A percentile compares a stretch with the other conserved stretches of the same genome.
Evolutionary conservation across 495 filamentous ascomycete genomes (phyloP).

Genomic region (Podospora australis): DNA sequence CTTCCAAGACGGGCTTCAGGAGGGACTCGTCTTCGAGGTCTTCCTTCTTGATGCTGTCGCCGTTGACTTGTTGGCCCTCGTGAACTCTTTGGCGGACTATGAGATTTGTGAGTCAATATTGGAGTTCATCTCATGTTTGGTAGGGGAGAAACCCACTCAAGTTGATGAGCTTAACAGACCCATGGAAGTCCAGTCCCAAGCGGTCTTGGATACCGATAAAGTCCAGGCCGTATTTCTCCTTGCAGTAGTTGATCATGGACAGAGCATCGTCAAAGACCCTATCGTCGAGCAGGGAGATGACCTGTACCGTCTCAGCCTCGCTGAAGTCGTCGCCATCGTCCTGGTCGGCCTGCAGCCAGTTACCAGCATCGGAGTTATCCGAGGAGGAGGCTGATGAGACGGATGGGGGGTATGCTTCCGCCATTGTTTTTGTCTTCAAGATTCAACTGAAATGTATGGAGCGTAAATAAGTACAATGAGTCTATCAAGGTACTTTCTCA

Average conservation of each 20-base stretch:
- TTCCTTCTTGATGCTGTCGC: slow-evolving; percentile 48
- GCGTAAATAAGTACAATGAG: neutral
- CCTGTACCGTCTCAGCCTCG: slow-evolving; percentile 52
- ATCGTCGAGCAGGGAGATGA: slow-evolving; percentile 67
- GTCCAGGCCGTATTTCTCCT: slow-evolving; percentile 66
- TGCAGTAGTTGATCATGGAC: slow-evolving; percentile 67
- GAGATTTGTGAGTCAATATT: neutral
- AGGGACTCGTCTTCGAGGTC: slow-evolving; percentile 68
- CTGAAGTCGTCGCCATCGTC: slow-evolving; percentile 30
- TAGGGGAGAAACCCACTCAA: slow-evolving; percentile 42
- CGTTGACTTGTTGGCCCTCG: slow-evolving; percentile 38
- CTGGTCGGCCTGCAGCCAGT: slow-evolving; percentile 71
- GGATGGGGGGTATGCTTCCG: slow-evolving; percentile 19
- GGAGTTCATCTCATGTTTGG: neutral
- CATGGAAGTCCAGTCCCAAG: slow-evolving; percentile 73
- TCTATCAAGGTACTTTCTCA: neutral
- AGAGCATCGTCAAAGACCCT: slow-evolving; percentile 57
- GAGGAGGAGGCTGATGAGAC: slow-evolving; percentile 18
- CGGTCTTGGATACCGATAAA: slow-evolving; percentile 57
- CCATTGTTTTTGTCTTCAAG: slow-evolving; percentile 11
- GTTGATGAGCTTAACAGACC: slow-evolving; percentile 78
- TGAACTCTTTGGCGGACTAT: slow-evolving; percentile 38
- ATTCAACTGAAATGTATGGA: neutral
- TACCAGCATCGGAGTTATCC: slow-evolving; percentile 47
- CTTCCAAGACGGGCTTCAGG: slow-evolving; percentile 78